Evolutionary conservation across 2,329 filamentous ascomycete species (phyloP).

Genomic region (Arthroderma uncinatum): DNA sequence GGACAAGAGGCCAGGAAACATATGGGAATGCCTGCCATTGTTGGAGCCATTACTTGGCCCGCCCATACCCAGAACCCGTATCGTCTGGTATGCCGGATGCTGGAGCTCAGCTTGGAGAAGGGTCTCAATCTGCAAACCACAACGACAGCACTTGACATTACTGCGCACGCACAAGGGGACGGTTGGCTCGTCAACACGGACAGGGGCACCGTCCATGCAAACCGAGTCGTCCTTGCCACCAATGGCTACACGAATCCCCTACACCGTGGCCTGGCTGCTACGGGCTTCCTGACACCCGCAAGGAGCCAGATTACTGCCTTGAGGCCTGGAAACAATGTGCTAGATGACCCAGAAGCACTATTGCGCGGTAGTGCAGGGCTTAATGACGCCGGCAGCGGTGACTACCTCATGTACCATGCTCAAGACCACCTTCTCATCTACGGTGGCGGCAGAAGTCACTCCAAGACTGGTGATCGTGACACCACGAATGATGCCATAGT

Average conservation of each 20-base stretch:
- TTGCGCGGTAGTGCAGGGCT: not conserved
- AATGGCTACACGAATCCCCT: not conserved
- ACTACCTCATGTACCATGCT: not conserved
- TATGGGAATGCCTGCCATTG: not conserved
- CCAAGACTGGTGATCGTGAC: not conserved
- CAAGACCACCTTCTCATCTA: not conserved
- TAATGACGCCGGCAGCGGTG: not conserved
- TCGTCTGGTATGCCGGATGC: not conserved
- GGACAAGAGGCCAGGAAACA: not conserved
- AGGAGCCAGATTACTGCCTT: not conserved
- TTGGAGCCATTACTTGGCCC: not conserved
- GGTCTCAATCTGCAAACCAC: not conserved
- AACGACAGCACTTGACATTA: not conserved
- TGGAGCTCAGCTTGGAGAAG: not conserved
- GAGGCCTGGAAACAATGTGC: not conserved
- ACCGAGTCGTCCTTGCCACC: not conserved
- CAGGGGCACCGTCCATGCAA: not conserved
- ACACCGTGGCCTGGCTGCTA: not conserved
- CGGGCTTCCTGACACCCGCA: not conserved
- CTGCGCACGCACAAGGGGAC: not conserved
- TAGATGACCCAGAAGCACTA: not conserved
- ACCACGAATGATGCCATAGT: not conserved
- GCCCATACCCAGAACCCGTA: conserved; percentile 1
- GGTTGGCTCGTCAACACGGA: conserved; percentile 1
- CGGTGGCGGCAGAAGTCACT: not conserved